Evolutionary conservation across 805 yeast genomes (phyloP).

Genomic region (Myxozyma nipponensis): DNA sequence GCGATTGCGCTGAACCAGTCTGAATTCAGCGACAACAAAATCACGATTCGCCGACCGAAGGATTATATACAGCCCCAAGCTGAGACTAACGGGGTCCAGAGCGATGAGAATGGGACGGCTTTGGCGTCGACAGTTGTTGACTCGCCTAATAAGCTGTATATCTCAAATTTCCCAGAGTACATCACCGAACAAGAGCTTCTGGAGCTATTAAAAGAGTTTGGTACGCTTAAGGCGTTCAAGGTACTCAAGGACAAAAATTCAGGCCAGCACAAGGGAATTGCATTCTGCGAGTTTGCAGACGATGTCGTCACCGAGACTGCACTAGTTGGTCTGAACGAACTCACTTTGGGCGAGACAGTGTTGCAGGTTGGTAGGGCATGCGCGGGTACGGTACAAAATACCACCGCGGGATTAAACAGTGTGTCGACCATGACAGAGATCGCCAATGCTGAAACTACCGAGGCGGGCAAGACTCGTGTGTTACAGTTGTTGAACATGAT

Average conservation of each 20-base stretch:
- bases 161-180: conserved; percentile 45
- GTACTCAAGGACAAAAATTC: conserved; percentile 44
- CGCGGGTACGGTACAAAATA: conserved; percentile 31
- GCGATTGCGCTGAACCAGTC: conserved; percentile 43
- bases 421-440: conserved; percentile 32
- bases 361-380: conserved; percentile 43
- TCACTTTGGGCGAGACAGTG: conserved; percentile 39
- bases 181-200: conserved; percentile 44
- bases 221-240: conserved; percentile 42
- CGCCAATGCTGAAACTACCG: conserved; percentile 30
- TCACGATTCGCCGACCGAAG: conserved; percentile 45
- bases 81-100: conserved; percentile 3
- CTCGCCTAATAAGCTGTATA: conserved; percentile 45
- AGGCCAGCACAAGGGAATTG: conserved; percentile 54
- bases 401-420: conserved; percentile 13
- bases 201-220: conserved; percentile 44
- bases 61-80: conserved; percentile 42
- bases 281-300: conserved; percentile 48
- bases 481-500: conserved; percentile 64
- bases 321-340: conserved; percentile 37
- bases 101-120: conserved; percentile 4
- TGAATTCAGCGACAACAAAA: conserved; percentile 33
- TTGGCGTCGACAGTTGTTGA: conserved; percentile 38
- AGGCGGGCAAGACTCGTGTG: conserved; percentile 41
- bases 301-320: conserved; percentile 32